A percentile compares a stretch with the other conserved stretches of the same genome.
phyloP scores from a whole-genome alignment of 163 green algal genomes.

The Scenedesmus sp. region DNA sequence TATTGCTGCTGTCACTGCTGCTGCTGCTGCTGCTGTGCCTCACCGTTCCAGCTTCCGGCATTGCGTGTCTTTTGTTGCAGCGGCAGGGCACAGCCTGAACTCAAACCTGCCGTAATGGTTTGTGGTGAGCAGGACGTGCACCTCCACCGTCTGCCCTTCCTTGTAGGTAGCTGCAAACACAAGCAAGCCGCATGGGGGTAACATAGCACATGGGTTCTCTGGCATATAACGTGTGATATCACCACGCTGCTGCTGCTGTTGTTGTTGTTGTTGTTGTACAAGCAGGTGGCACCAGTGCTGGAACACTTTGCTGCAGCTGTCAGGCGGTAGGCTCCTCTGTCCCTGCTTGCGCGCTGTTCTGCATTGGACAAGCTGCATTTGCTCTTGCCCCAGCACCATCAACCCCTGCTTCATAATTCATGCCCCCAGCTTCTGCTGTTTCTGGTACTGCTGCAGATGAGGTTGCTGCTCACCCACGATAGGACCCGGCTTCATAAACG shows the following conservation, averaged over 20 bases:
- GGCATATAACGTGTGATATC: no score
- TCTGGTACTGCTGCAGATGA: not conserved
- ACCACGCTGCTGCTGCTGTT: constrained; percentile 6
- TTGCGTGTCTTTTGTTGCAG: constrained; percentile 15
- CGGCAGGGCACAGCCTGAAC: constrained; percentile 52
- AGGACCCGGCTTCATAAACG: constrained; percentile 45
- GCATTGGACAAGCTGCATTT: not conserved
- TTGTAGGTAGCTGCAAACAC: constrained; percentile 40
- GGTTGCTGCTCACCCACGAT: constrained; percentile 36
- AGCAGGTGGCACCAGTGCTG: no score
- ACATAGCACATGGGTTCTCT: not conserved
- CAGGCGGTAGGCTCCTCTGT: no score
- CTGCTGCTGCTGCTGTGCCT: constrained; percentile 1
- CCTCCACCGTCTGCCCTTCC: constrained; percentile 43
- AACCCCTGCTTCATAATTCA: no score
- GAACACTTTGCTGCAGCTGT: no score
- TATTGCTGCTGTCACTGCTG: not conserved
- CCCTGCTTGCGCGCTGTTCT: not conserved
- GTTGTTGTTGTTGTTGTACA: no score
- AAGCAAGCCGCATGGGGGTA: not conserved
- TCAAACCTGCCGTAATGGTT: constrained; percentile 57
- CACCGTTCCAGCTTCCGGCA: constrained; percentile 45
- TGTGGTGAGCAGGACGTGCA: constrained; percentile 50
- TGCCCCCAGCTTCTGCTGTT: no score
- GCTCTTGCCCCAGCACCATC: not conserved